These are phyloP conservation scores for Keqinozyma sinolaborantium DNA, from an alignment of 1,139 yeast species.

Conservation along the genomic window DNA sequence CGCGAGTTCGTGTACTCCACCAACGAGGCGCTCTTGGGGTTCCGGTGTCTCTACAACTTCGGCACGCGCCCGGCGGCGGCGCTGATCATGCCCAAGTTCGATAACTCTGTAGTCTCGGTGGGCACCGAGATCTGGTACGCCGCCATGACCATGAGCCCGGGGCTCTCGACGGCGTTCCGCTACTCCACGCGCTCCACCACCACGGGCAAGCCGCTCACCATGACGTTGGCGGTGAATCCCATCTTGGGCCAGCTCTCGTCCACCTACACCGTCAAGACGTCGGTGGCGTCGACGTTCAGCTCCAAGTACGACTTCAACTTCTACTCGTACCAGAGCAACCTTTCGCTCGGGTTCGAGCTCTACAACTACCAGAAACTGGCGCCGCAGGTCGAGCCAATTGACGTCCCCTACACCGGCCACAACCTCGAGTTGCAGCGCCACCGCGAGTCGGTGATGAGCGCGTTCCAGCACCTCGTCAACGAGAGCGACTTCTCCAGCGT, in stretches of 20 bases:
- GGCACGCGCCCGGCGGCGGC: conserved; percentile 32
- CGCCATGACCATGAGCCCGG: conserved; percentile 77
- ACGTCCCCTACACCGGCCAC: conserved; percentile 1
- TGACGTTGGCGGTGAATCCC: conserved; percentile 88
- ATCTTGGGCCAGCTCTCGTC: conserved; percentile 87
- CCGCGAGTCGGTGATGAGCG: conserved; percentile 45
- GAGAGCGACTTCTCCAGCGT: conserved; percentile 65
- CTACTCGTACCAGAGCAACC: conserved; percentile 85
- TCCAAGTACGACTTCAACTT: conserved; percentile 87
- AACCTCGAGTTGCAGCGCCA: conserved; percentile 2
- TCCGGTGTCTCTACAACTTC: conserved; percentile 73
- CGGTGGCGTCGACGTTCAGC: conserved; percentile 72
- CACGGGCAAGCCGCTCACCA: conserved; percentile 84
- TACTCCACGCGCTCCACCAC: conserved; percentile 85
- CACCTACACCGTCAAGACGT: conserved; percentile 82
- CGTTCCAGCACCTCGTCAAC: conserved; percentile 50
- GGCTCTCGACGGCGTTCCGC: conserved; percentile 77
- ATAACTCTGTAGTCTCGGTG: conserved; percentile 54
- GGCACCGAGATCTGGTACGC: conserved; percentile 95
- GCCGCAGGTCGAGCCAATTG: conserved; percentile 4
- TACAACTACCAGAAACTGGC: conserved; percentile 45
- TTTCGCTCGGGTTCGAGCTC: conserved; percentile 82
- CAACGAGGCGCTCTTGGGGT: conserved; percentile 82
- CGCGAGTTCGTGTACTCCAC: conserved; percentile 85
- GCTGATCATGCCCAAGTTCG: conserved; percentile 34